These are phyloP conservation scores for Neospermospora avenae DNA, from an alignment of 2,329 filamentous ascomycete species.

Conservation along the genomic window DNA sequence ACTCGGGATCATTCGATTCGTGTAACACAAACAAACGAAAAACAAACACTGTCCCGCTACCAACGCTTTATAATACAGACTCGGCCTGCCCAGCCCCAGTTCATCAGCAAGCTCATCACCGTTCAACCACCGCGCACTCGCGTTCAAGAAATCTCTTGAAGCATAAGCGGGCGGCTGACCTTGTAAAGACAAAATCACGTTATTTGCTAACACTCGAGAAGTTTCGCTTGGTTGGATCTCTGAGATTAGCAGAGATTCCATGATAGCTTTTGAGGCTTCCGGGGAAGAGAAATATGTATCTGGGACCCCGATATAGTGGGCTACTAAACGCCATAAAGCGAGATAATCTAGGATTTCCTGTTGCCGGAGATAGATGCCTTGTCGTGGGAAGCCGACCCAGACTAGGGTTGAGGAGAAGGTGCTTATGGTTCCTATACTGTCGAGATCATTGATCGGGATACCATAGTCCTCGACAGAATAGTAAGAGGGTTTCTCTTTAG, in stretches of 20 bases:
- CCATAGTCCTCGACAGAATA: slow-evolving; percentile 58
- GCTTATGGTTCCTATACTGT: slow-evolving; percentile 68
- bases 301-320: slow-evolving; percentile 67
- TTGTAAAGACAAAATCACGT: slow-evolving; percentile 69
- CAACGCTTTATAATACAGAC: slow-evolving; percentile 28
- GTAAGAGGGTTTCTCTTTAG: slow-evolving; percentile 54
- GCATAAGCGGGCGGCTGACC: slow-evolving; percentile 63
- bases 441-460: slow-evolving; percentile 71
- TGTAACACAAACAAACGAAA: slow-evolving; percentile 36
- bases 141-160: slow-evolving; percentile 63
- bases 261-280: slow-evolving; percentile 53
- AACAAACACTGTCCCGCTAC: slow-evolving; percentile 32
- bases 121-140: slow-evolving; percentile 67
- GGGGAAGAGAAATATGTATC: slow-evolving; percentile 56
- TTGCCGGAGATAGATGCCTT: slow-evolving; percentile 62
- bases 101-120: slow-evolving; percentile 58
- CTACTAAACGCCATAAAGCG: slow-evolving; percentile 73
- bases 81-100: slow-evolving; percentile 40
- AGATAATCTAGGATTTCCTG: slow-evolving; percentile 68
- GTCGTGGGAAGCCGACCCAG: slow-evolving; percentile 66
- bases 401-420: slow-evolving; percentile 67
- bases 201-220: slow-evolving; percentile 65
- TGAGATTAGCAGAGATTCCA: slow-evolving; percentile 64
- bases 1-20: slow-evolving; percentile 46
- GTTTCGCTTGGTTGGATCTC: slow-evolving; percentile 65